A percentile compares a stretch with the other conserved stretches of the same genome.
These are phyloP conservation scores for Eutypella sp. DNA, from an alignment of 2,329 filamentous ascomycete genomes.

Conservation along the genomic window DNA sequence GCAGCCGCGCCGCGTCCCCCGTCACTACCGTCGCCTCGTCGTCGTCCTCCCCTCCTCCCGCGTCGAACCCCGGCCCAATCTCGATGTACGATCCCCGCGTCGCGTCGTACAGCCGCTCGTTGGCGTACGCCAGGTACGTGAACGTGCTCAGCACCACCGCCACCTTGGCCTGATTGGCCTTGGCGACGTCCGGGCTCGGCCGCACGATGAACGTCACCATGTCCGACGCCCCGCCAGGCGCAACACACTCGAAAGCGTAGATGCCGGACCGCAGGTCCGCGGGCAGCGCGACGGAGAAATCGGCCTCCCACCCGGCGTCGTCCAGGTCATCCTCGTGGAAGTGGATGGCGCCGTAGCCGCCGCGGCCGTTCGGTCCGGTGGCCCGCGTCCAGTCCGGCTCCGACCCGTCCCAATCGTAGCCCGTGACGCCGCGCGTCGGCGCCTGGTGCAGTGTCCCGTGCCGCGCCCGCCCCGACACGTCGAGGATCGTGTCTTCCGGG, in stretches of 20 bases:
- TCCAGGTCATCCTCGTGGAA: conserved; percentile 34
- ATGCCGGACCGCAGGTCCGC: conserved; percentile 15
- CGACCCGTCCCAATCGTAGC: conserved; percentile 27
- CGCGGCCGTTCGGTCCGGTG: conserved; percentile 25
- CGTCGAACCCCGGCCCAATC: conserved; percentile 5
- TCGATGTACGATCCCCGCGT: conserved; percentile 13
- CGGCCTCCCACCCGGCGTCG: conserved; percentile 28
- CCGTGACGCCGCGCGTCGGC: conserved; percentile 26
- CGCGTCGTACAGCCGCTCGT: conserved; percentile 2
- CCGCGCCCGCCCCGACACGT: conserved; percentile 19
- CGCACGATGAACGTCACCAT: conserved; percentile 27
- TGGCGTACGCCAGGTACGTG: conserved; percentile 5
- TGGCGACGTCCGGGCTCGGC: conserved; percentile 9
- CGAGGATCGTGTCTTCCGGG: conserved; percentile 8
- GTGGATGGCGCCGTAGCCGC: conserved; percentile 31
- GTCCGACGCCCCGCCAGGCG: conserved; percentile 8
- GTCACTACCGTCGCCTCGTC: neutral
- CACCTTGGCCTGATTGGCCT: conserved; percentile 9
- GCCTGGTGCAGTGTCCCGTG: conserved; percentile 25
- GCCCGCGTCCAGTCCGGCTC: conserved; percentile 28
- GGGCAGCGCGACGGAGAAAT: conserved; percentile 22
- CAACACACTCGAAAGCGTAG: conserved; percentile 17
- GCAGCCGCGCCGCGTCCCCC: conserved; percentile 13
- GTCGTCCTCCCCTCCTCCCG: no score
- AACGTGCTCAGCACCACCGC: conserved; percentile 18